phyloP scores from a whole-genome alignment of 176 grass and related monocot genomes.

The Thalia dealbata region DNA sequence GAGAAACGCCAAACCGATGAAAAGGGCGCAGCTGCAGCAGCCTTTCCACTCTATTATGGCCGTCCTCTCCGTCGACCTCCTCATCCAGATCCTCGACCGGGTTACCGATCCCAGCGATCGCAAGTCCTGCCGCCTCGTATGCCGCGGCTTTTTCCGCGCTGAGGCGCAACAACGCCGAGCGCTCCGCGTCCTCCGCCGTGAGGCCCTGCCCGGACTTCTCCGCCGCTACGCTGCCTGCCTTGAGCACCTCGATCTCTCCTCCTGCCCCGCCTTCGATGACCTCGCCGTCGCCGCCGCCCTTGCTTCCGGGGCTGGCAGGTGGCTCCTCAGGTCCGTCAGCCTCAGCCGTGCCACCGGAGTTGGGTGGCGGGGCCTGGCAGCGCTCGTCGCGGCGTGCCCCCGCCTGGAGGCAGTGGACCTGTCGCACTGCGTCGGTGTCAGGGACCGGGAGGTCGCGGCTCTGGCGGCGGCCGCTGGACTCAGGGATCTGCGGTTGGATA shows the following conservation, averaged over 20 bases:
- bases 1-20: slow-evolving; percentile 4
- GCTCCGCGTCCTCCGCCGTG: slow-evolving; percentile 53
- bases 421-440: slow-evolving; percentile 66
- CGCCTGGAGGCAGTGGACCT: slow-evolving; percentile 72
- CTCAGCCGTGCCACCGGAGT: slow-evolving; percentile 62
- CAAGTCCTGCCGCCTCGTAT: slow-evolving; percentile 70
- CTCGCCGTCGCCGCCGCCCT: slow-evolving; percentile 35
- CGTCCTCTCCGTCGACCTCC: slow-evolving; percentile 48
- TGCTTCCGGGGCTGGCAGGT: slow-evolving; percentile 4
- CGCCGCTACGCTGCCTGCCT: slow-evolving; percentile 34
- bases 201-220: slow-evolving; percentile 49
- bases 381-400: slow-evolving; percentile 49
- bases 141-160: slow-evolving; percentile 47
- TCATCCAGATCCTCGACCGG: slow-evolving; percentile 63
- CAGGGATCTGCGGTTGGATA: slow-evolving; percentile 58
- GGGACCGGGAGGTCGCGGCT: slow-evolving; percentile 61
- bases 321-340: slow-evolving; percentile 32
- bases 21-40: slow-evolving; percentile 6
- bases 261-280: slow-evolving; percentile 71
- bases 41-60: not conserved
- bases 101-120: slow-evolving; percentile 49
- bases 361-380: slow-evolving; percentile 68
- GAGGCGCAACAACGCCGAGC: slow-evolving; percentile 54
- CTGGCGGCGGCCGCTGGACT: slow-evolving; percentile 36
- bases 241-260: slow-evolving; percentile 65